Evolutionary conservation across 75 land plant species (phyloP), one percentile per base, ranked within the genome.

Genomic region (Picea glauca): DNA sequence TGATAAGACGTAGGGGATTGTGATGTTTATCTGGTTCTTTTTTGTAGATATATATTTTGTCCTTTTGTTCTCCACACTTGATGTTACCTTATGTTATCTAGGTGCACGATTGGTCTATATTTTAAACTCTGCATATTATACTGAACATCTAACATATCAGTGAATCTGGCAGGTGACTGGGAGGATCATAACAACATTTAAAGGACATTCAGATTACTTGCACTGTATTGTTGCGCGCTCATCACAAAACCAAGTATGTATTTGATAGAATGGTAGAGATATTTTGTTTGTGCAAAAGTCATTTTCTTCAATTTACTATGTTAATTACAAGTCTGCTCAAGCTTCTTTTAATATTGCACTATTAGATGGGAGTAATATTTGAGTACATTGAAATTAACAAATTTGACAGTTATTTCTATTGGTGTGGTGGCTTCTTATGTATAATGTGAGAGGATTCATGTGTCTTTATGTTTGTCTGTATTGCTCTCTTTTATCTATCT

Each of bases 151-250:
- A 50, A 50, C 56, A 50, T 50, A 50, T 50, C 56, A 50, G 54
- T 46, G 54, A 46, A 50, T 20, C n/a, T 61, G 54, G 20, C 80
- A 96, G 98, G 96, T 91, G 79, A 86, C 75, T 17, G 79, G 87
- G 12, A 81, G 83, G 72, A 67, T 78, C 32, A 87, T 83, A 65
- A 83, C 89, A 88, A 81, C 82, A 33, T 96, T 93, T 64, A 86
- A 81, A 79, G 98, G 98, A 59, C 96, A 93, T 70, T 82, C 91
- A 31, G 93, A 87, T 80, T 96, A 93, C 66, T 81, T 96, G 83
- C 98, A 96, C 58, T 90, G 92, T 79, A 83, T 96, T 67, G 81
- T 81, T 81, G 81, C 85, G 13, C 82, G 94, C 0, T 82, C 88
- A 76, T 86, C 92, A 3, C 81, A 81, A 77, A 90, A 90, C 83